Evolutionary conservation across 2,329 filamentous ascomycete genomes (phyloP), one percentile per base, ranked within the genome.

Genomic region (Myriosclerotinia curreyana): DNA sequence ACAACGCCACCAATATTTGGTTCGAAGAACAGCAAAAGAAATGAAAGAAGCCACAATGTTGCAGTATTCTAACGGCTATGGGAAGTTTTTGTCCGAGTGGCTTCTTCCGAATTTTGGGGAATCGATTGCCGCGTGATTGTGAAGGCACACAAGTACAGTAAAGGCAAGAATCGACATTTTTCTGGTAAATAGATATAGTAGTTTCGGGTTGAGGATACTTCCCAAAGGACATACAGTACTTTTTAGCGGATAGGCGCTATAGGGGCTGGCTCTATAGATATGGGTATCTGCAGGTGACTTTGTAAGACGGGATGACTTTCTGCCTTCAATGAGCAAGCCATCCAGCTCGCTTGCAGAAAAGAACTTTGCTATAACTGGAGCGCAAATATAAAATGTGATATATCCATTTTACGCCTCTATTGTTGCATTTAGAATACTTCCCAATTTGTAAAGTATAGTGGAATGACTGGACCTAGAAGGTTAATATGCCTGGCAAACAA

Each of bases 1-100:
- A 50, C 28, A 17, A 59, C 52, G 61, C 61, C 61, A 63, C 61
- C 44, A 63, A 63, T 59, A 51, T 63, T 62, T 22, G 31, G 22
- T 14, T 42, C 42, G 20, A 56, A 49, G 34, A 58, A 44, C 20
- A 49, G 49, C 60, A 22, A n/a, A 36, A 54, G 40, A 40, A 31
- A 62, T 34, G 25, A 44, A 50, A 44, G 12, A 61, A 63, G 61
- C 61, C 52, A 59, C 61, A 22, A 51, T 42, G 61, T 58, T 63
- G 25, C 46, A 50, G 22, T 42, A 48, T 20, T 40, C 25, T 58
- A 63, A 63, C 52, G 61, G 40, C 52, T 34, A 62, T 50, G 42
- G 51, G 42, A 48, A 40, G 31, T 15, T 42, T 42, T 58, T 63
- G 48, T 28, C 14, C 44, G 49, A 50, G 44, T 42, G 52, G 61